Percentiles rank a stretch among this genome's conserved stretches.
These are phyloP conservation scores for Monosporascus sp. DNA, from an alignment of 2,329 filamentous ascomycete genomes.

Conservation along the genomic window DNA sequence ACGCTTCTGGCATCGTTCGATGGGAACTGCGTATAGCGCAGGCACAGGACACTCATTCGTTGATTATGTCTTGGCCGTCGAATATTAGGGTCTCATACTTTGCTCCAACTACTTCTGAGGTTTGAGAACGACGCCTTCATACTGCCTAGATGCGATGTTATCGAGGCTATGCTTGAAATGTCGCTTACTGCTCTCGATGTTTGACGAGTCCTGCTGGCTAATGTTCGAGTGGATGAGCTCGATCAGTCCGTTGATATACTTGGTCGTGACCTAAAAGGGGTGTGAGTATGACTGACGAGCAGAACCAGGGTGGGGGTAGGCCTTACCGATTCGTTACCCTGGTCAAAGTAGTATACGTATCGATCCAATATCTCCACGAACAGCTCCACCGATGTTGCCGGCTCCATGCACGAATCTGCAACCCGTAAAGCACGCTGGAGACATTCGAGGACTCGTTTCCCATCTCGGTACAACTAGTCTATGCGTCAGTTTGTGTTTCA, in stretches of 20 bases:
- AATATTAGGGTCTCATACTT: not conserved
- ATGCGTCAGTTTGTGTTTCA: not conserved
- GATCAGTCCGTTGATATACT: conserved; percentile 96
- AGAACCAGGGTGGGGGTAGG: not conserved
- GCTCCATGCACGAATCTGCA: conserved; percentile 98
- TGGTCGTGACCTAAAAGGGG: conserved; percentile 66
- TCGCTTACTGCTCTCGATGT: conserved; percentile 81
- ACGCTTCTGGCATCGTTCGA: not conserved
- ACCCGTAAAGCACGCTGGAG: conserved; percentile 91
- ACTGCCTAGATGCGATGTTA: conserved; percentile 86
- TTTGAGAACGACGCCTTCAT: conserved; percentile 81
- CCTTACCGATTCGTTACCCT: conserved; percentile 87
- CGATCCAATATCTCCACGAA: conserved; percentile 98
- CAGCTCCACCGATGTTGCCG: conserved; percentile 90
- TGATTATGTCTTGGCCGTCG: not conserved
- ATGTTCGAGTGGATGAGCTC: conserved; percentile 97
- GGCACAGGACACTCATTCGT: too few species aligned
- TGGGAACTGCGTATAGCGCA: not conserved
- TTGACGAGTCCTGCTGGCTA: conserved; percentile 71
- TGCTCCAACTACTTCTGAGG: conserved; percentile 35
- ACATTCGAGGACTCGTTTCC: conserved; percentile 94
- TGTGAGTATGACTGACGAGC: conserved; percentile 3
- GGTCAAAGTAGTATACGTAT: conserved; percentile 99
- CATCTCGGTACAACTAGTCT: conserved; percentile 82
- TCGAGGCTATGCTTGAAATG: conserved; percentile 95